Evolutionary conservation across 1,284 basidiomycete species (phyloP).

Genomic region (Heterobasidion parviporum): DNA sequence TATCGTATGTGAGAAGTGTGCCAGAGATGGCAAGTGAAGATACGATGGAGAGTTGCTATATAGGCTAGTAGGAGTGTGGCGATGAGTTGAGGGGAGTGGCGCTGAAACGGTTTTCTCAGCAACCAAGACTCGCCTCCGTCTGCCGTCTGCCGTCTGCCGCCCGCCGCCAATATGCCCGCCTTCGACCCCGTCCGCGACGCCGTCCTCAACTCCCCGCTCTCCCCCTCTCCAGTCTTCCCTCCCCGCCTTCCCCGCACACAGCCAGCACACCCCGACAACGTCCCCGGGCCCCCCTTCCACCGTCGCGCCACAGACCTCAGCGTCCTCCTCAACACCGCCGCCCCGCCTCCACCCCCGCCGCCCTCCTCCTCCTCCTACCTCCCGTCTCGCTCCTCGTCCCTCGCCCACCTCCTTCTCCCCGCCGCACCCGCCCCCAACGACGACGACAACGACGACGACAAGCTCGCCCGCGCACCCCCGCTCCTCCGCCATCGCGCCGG

Average conservation of each 20-base stretch:
- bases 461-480: conserved; percentile 21
- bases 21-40: too few species aligned
- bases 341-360: conserved; percentile 14
- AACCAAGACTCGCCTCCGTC: not conserved
- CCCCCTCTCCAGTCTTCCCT: not conserved
- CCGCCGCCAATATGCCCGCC: conserved; percentile 45
- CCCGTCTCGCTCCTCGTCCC: not conserved
- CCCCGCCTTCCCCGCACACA: not conserved
- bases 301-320: conserved; percentile 65
- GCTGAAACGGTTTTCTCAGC: not conserved
- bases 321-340: conserved; percentile 47
- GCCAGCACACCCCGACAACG: not conserved
- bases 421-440: conserved; percentile 5
- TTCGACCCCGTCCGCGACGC: conserved; percentile 82
- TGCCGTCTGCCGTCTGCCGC: not conserved
- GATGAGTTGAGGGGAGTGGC: not conserved
- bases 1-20: too few species aligned
- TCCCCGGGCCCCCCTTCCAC: conserved; percentile 20
- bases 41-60: too few species aligned
- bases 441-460: conserved; percentile 12
- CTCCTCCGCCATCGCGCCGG: conserved; percentile 7
- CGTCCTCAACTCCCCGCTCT: conserved; percentile 57
- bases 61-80: too few species aligned
- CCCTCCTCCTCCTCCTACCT: conserved; percentile 4
- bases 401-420: not conserved